A percentile compares a stretch with the other conserved stretches of the same genome.
Conservation (phyloP, 2,329 filamentous ascomycete species). For the Decorospora gaudefroyi region DNA sequence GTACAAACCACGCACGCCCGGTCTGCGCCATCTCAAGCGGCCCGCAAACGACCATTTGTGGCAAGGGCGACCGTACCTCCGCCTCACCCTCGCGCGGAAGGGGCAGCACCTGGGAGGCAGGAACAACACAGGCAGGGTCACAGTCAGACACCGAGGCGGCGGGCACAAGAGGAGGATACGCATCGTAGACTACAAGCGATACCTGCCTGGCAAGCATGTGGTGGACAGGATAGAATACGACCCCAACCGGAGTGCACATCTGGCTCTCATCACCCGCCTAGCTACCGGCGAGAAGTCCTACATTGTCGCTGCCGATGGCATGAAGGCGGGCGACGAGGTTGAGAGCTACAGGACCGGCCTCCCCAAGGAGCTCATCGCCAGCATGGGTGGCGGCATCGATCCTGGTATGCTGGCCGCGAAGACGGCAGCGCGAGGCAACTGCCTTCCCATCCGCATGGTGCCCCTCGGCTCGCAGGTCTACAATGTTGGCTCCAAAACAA, state of each 20-base stretch:
- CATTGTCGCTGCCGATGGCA: conserved; percentile 92
- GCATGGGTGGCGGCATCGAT: conserved; percentile 91
- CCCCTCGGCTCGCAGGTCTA: conserved; percentile 91
- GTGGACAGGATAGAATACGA: conserved; percentile 98
- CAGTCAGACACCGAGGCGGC: conserved; percentile 88
- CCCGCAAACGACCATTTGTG: conserved; percentile 96
- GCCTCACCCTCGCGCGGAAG: conserved; percentile 88
- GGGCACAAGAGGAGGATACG: conserved; percentile 90
- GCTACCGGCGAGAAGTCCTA: conserved; percentile 79
- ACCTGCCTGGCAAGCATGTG: conserved; percentile 76
- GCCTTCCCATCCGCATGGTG: conserved; percentile 92
- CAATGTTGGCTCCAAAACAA: conserved; percentile 77
- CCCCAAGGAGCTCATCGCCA: conserved; percentile 80
- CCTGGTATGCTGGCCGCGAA: conserved; percentile 94
- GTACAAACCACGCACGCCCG: conserved; percentile 92
- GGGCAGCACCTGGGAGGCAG: conserved; percentile 91
- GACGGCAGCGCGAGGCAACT: conserved; percentile 93
- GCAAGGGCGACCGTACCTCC: conserved; percentile 84
- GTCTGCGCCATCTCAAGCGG: conserved; percentile 85
- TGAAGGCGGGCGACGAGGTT: conserved; percentile 87
- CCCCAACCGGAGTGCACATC: conserved; percentile 88
- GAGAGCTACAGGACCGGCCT: conserved; percentile 92
- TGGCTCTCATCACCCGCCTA: conserved; percentile 80
- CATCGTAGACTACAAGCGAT: conserved; percentile 84
- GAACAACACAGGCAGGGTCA: conserved; percentile 84